phyloP scores from a whole-genome alignment of 2,329 filamentous ascomycete genomes.

The Botryosphaeria dothidea region DNA sequence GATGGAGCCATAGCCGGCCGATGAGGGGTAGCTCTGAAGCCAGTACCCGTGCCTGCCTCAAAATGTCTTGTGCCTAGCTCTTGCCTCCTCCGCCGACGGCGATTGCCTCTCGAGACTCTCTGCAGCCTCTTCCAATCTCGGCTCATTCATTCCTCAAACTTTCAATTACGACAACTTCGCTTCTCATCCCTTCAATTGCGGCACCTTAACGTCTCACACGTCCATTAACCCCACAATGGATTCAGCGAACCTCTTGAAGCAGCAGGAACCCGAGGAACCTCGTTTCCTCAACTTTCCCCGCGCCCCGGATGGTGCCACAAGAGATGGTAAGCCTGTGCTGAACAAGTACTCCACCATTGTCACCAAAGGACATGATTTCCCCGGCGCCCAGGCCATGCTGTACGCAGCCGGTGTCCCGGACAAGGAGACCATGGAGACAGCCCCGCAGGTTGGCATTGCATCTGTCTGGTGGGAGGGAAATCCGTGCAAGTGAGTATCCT shows the following conservation, averaged over 20 bases:
- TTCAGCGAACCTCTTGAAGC: constrained; percentile 36
- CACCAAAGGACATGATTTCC: constrained; percentile 85
- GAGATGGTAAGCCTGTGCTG: constrained; percentile 64
- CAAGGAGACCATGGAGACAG: constrained; percentile 81
- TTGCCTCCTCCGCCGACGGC: background rate
- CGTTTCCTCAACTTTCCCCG: constrained; percentile 60
- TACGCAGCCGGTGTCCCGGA: constrained; percentile 89
- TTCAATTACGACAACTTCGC: background rate
- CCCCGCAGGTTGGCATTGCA: constrained; percentile 86
- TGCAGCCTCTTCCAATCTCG: too few relatives aligned
- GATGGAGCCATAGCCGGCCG: constrained; percentile 4
- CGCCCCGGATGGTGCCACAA: constrained; percentile 52
- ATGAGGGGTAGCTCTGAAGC: constrained; percentile 3
- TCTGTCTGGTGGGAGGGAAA: constrained; percentile 98
- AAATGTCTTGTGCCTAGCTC: constrained; percentile 16
- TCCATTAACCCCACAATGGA: constrained; percentile 32
- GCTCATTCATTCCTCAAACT: too few relatives aligned
- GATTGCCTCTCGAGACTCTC: background rate
- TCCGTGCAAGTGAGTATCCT: constrained; percentile 76
- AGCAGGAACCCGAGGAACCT: constrained; percentile 39
- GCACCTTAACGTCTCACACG: background rate
- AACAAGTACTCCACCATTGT: constrained; percentile 85
- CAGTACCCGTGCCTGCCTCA: constrained; percentile 1
- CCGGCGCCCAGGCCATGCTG: constrained; percentile 90
- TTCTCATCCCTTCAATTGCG: background rate